These are phyloP conservation scores for Turnera subulata DNA, from an alignment of 345 rosid genomes.

Conservation along the genomic window DNA sequence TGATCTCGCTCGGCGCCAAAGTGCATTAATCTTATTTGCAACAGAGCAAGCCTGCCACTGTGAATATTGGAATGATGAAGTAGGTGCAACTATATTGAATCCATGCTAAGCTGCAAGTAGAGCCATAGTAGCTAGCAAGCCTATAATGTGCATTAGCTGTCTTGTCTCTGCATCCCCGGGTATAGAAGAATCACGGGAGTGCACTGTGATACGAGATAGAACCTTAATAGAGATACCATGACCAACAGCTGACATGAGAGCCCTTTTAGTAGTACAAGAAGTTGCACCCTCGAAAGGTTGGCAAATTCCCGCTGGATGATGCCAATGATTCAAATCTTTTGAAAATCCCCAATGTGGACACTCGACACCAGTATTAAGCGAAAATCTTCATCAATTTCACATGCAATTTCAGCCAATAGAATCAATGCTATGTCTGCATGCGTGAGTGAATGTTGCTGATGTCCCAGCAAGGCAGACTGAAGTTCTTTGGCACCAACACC, in stretches of 20 bases:
- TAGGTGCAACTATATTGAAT: constrained; percentile 46
- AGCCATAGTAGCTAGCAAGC: constrained; percentile 97
- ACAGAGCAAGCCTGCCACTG: constrained; percentile 86
- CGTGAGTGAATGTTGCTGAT: constrained; percentile 96
- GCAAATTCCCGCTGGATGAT: constrained; percentile 67
- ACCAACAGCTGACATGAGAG: constrained; percentile 89
- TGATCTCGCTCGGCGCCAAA: constrained; percentile 83
- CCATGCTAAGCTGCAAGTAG: constrained; percentile 82
- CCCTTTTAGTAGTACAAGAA: constrained; percentile 97
- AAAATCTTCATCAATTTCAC: constrained; percentile 97
- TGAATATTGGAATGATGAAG: constrained; percentile 80
- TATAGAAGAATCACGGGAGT: constrained; percentile 92
- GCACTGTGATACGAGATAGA: constrained; percentile 77
- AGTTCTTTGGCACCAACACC: constrained; percentile 95
- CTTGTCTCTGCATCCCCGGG: constrained; percentile 90
- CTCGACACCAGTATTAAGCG: constrained; percentile 45
- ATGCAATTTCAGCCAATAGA: constrained; percentile 95
- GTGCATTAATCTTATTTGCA: constrained; percentile 64
- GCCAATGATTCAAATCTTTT: constrained; percentile 67
- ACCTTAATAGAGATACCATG: constrained; percentile 88
- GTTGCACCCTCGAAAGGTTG: constrained; percentile 88
- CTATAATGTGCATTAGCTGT: constrained; percentile 92
- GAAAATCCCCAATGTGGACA: constrained; percentile 56
- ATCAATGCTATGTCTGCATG: constrained; percentile 97
- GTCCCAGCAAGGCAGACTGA: constrained; percentile 95